phyloP scores from a whole-genome alignment of 2,329 filamentous ascomycete species.

The Monilinia aucupariae region DNA sequence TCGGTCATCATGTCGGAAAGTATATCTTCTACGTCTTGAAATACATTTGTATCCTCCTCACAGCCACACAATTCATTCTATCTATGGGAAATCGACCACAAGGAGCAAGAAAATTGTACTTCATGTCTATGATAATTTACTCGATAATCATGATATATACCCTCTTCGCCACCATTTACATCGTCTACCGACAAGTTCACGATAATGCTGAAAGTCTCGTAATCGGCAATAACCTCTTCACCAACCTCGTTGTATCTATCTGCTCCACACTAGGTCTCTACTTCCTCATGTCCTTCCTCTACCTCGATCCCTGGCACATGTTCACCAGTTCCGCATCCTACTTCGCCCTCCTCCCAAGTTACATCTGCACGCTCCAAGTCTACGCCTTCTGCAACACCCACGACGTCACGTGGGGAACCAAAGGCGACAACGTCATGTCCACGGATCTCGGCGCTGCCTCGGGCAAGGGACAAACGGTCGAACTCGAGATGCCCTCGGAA shows the following conservation, averaged over 20 bases:
- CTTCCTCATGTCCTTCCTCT: constrained; percentile 93
- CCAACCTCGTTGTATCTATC: constrained; percentile 88
- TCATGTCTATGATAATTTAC: constrained; percentile 85
- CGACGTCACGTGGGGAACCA: constrained; percentile 98
- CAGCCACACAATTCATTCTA: constrained; percentile 91
- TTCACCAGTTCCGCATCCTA: constrained; percentile 88
- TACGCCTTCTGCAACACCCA: constrained; percentile 99
- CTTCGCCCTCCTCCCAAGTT: constrained; percentile 83
- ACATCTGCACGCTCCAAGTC: constrained; percentile 95
- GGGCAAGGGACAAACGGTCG: constrained; percentile 68
- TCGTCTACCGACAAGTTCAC: constrained; percentile 74
- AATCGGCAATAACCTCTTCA: constrained; percentile 85
- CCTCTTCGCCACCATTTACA: constrained; percentile 80
- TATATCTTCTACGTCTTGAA: constrained; percentile 82
- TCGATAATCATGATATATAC: constrained; percentile 94
- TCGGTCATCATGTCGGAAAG: constrained; percentile 77
- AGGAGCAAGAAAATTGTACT: constrained; percentile 85
- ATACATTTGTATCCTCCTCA: constrained; percentile 80
- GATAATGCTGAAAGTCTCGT: constrained; percentile 43
- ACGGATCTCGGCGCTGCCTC: constrained; percentile 87
- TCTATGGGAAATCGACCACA: constrained; percentile 95
- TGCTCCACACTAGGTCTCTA: constrained; percentile 87
- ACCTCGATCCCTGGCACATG: constrained; percentile 99
- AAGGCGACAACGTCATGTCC: constrained; percentile 92
- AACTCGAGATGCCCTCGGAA: constrained; percentile 95